These are phyloP conservation scores for Chrysosporium queenslandicum DNA, from an alignment of 2,329 filamentous ascomycete genomes.

Conservation along the genomic window DNA sequence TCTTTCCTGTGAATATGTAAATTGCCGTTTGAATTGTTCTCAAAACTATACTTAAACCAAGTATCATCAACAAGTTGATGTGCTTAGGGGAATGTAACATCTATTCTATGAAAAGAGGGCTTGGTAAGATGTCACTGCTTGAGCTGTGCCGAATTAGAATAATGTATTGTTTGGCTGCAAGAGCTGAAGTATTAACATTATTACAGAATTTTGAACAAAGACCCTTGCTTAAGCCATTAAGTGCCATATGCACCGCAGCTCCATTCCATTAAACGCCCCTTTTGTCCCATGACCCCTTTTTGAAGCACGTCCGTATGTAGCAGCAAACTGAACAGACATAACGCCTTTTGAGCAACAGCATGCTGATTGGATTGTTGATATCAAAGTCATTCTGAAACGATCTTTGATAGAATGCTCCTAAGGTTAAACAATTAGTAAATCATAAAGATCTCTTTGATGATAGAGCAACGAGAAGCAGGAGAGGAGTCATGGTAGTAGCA, in stretches of 20 bases:
- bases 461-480: background rate
- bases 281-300: background rate
- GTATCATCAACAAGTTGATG: background rate
- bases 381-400: background rate
- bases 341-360: background rate
- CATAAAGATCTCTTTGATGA: too few species aligned
- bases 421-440: too few species aligned
- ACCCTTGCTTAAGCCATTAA: background rate
- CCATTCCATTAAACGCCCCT: background rate
- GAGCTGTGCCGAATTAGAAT: too few species aligned
- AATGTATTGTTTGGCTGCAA: too few species aligned
- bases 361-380: background rate
- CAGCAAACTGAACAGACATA: too few species aligned
- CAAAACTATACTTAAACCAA: background rate
- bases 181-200: too few species aligned
- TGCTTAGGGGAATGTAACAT: too few species aligned
- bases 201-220: background rate
- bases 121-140: too few species aligned
- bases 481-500: background rate
- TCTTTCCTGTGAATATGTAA: conserved; percentile 12
- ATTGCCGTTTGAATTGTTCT: background rate
- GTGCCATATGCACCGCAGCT: background rate
- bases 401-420: background rate
- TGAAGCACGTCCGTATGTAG: background rate
- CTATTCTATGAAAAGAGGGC: too few species aligned